Evolutionary conservation across 148 eudicot species (phyloP), one percentile per base, ranked within the genome.

Genomic region (Hydrangea macrophylla): DNA sequence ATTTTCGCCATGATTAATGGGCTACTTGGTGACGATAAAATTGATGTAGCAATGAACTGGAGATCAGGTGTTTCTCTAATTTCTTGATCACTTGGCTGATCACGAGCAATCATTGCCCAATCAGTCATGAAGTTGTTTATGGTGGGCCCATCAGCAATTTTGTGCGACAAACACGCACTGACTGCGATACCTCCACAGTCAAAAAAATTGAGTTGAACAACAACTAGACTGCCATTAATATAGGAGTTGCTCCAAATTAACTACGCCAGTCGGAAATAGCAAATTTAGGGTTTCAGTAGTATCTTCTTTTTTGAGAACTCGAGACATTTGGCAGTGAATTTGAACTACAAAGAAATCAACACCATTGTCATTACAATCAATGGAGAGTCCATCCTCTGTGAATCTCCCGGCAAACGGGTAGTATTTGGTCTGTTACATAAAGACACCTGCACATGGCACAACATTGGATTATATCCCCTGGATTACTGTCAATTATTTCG

Each of bases 401-500:
- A n/a, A n/a, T n/a, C n/a, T n/a, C 7, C 68, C 68, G 5, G 68
- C 68, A 32, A 64, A 64, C 17, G 68, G 68, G 32, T 64, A 64
- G 68, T 45, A 48, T 0, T 50, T 23, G 9, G 68, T 45, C 55
- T 44, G 9, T 48, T 20, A 4, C 56, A 27, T 50, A 64, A 18
- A 5, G 68, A 64, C 9, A 28, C 33, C 13, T 64, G 25, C 33
- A 64, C 23, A 53, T n/a, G n/a, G n/a, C n/a, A n/a, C n/a, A n/a
- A n/a, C n/a, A n/a, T n/a, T n/a, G n/a, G n/a, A n/a, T n/a, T n/a
- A n/a, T n/a, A n/a, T n/a, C n/a, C n/a, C n/a, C n/a, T n/a, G n/a
- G n/a, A n/a, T n/a, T n/a, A n/a, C n/a, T n/a, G n/a, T n/a, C n/a
- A n/a, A n/a, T n/a, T n/a, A n/a, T n/a, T n/a, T n/a, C n/a, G n/a